These are phyloP conservation scores for Penicillium mononematosum DNA, from an alignment of 495 filamentous ascomycete genomes.

Conservation along the genomic window DNA sequence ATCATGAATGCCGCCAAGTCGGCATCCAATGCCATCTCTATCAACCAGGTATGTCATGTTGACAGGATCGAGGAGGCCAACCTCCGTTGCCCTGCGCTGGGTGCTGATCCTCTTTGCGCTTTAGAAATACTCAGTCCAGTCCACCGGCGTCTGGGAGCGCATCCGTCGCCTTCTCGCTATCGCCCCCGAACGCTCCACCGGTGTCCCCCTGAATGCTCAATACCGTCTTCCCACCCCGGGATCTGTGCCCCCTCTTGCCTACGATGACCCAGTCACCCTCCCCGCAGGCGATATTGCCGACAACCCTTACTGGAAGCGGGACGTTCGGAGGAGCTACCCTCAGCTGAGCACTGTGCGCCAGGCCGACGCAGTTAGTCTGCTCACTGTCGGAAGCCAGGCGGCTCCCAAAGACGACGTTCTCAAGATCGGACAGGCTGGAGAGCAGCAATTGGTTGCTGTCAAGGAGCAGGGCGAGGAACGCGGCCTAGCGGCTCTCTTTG, in stretches of 20 bases:
- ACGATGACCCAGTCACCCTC: conserved; percentile 85
- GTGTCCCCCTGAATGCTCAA: conserved; percentile 88
- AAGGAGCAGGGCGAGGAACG: conserved; percentile 71
- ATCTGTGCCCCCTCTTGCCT: conserved; percentile 67
- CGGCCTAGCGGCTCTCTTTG: conserved; percentile 67
- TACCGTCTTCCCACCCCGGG: conserved; percentile 89
- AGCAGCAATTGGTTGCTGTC: conserved; percentile 76
- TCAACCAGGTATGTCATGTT: conserved; percentile 36
- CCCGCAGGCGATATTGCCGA: conserved; percentile 96
- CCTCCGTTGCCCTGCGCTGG: not conserved
- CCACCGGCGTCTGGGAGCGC: conserved; percentile 82
- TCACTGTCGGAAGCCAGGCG: conserved; percentile 81
- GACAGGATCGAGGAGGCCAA: not conserved
- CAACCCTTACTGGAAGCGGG: conserved; percentile 98
- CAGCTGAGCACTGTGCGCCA: conserved; percentile 75
- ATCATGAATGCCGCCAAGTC: conserved; percentile 44
- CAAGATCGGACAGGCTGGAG: conserved; percentile 78
- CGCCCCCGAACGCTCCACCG: conserved; percentile 85
- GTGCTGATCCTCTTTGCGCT: not conserved
- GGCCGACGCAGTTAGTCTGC: conserved; percentile 78
- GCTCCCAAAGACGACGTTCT: conserved; percentile 71
- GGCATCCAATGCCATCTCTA: conserved; percentile 39
- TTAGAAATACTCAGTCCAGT: conserved; percentile 97
- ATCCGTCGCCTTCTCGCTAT: conserved; percentile 76
- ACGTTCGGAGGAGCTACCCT: conserved; percentile 83